phyloP scores from a whole-genome alignment of 2,329 filamentous ascomycete genomes.

The Fusarium anguioides region DNA sequence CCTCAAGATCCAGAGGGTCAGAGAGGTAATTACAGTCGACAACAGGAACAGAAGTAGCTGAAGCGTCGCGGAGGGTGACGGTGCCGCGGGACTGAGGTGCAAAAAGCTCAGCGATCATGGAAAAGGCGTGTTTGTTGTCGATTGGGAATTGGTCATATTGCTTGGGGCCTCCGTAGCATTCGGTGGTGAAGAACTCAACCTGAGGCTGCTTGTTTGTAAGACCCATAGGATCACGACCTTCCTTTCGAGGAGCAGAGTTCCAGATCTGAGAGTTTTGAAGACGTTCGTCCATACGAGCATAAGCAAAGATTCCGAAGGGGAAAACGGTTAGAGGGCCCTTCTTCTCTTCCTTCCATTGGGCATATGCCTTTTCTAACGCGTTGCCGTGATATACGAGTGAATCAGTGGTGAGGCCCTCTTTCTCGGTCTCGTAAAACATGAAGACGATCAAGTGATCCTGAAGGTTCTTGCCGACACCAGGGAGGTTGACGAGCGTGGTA shows the following conservation, averaged over 20 bases:
- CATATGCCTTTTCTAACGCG: conserved; percentile 61
- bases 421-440: conserved; percentile 69
- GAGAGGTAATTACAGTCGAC: conserved; percentile 69
- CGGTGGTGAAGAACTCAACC: conserved; percentile 71
- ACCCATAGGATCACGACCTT: conserved; percentile 72
- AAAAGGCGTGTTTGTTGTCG: conserved; percentile 66
- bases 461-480: conserved; percentile 63
- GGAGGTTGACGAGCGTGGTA: conserved; percentile 54
- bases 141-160: conserved; percentile 65
- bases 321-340: conserved; percentile 69
- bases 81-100: conserved; percentile 66
- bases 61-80: conserved; percentile 61
- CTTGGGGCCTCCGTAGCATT: conserved; percentile 70
- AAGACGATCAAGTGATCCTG: conserved; percentile 65
- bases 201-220: conserved; percentile 67
- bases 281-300: conserved; percentile 69
- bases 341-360: conserved; percentile 68
- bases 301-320: conserved; percentile 72
- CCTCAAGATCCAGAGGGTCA: conserved; percentile 67
- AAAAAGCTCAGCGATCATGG: conserved; percentile 68
- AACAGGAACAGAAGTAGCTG: conserved; percentile 63
- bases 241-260: conserved; percentile 59
- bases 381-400: conserved; percentile 64
- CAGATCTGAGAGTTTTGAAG: conserved; percentile 66
- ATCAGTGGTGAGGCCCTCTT: conserved; percentile 65